A percentile compares a stretch with the other conserved stretches of the same genome.
Evolutionary conservation across 164 flowering plant genomes (phyloP).

Genomic region (Chloranthus sessilifolius): DNA sequence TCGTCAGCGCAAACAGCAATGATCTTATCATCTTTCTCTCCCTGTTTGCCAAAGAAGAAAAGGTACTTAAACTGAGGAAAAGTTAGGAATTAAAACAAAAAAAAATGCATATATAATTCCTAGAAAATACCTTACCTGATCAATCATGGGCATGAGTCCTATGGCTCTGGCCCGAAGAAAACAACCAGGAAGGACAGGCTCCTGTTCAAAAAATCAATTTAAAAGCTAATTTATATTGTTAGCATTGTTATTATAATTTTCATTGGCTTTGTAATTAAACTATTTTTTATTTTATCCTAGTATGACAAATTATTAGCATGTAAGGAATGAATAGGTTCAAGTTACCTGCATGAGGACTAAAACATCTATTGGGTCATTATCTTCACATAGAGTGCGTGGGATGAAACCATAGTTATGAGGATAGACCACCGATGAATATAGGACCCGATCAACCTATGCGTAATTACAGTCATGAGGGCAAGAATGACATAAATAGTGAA

Average conservation of each 20-base stretch:
- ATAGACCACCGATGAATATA: conserved; percentile 72
- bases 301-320: no score
- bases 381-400: conserved; percentile 72
- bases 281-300: no score
- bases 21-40: conserved; percentile 76
- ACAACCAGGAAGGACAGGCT: conserved; percentile 70
- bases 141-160: conserved; percentile 69
- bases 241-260: no score
- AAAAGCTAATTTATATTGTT: no score
- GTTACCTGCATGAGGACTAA: conserved; percentile 69
- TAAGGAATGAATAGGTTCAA: no score
- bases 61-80: no score
- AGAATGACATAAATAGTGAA: no score
- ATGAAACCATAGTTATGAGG: conserved; percentile 80
- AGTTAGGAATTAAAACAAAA: no score
- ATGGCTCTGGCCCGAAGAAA: conserved; percentile 65
- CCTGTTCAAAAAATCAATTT: conserved; percentile 34
- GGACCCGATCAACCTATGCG: conserved; percentile 57
- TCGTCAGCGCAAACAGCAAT: conserved; percentile 81
- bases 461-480: no score
- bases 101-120: background rate
- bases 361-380: conserved; percentile 73
- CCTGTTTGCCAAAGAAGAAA: conserved; percentile 27
- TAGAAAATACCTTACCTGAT: conserved; percentile 20
- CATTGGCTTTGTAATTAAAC: no score